Base-by-base conservation (phyloP, 164 flowering plant species). In the Brasenia schreberi region DNA sequence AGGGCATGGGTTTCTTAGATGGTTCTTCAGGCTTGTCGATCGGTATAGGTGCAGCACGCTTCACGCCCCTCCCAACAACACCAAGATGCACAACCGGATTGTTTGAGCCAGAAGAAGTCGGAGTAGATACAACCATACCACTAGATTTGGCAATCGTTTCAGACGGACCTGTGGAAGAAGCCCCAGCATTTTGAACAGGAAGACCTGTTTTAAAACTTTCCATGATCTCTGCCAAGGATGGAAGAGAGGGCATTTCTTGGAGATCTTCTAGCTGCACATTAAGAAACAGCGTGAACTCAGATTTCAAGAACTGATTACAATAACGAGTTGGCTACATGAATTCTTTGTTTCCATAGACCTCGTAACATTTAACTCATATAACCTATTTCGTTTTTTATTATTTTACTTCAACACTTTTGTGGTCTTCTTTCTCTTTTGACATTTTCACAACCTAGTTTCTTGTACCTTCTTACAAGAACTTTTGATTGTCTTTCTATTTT, bases 51-150 rank as follows among this genome's bases (percentile, higher is more conserved):
- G 71, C 43, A 11, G 85, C 92, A 66, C 97, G 85, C 80, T 95
- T 95, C 5, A 86, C 91, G 63, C 99, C 97, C 77, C 99, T 84
- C 67, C 99, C 99, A 7, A 95, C 97, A 27, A 95, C 92, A 43
- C 99, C 97, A 43, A 92, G 89, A 77, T 95, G 84, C 18, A 90
- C 88, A 53, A 95, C 89, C 49, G 69, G 83, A 71, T 82, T 67
- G 69, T 73, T 84, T 19, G 86, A 81, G 68, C 83, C 92, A 66
- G 90, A 85, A 66, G 88, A 79, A 14, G 91, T 83, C 49, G 77
- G 74, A 14, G 86, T 79, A 56, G 89, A 84, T 19, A 88, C 83
- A 59, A 81, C 87, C 17, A 81, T 72, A 66, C 59, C 77, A 70
- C 68, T 68, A 71, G 72, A 73, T 60, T 49, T 65, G 17, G 73